Evolutionary conservation across 1,284 basidiomycete species (phyloP), one percentile per base, ranked within the genome.

Genomic region (Puccinia brachypodii): DNA sequence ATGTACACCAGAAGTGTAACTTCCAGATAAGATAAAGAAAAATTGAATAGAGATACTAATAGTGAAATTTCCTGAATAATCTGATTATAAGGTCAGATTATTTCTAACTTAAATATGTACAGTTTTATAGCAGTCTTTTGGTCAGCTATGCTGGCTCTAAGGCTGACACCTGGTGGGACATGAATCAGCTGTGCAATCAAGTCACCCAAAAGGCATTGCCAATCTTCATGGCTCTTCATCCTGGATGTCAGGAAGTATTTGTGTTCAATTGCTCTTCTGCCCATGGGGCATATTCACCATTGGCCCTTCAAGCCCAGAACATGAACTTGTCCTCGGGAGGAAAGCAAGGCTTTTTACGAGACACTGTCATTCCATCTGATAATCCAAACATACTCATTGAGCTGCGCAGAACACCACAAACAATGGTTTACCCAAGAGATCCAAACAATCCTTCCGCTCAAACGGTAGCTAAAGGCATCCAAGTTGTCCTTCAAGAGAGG

Each of bases 241-340:
- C 68, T 9, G 25, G 44, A n/a, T 71, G 40, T 44, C 68, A 71
- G 68, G 68, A 19, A 38, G 68, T 71, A 6, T 71, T 71, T n/a
- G n/a, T n/a, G n/a, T n/a, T n/a, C n/a, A n/a, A n/a, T n/a, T n/a
- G n/a, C n/a, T n/a, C n/a, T n/a, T n/a, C 25, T 71, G 31, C 68
- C 3, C 68, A 71, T 38, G 28, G 42, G 25, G 7, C 33, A 9
- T 71, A 38, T 38, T 31, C 33, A 2, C 68, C 68, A 33, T 71
- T 38, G 36, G 68, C 68, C 14, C 68, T 71, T 22, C 68, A 40
- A 71, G 68, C 42, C 44, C 40, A 71, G 28, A 71, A 71, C 44
- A 71, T 38, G 31, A 71, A 71, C 25, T 42, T 71, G 16, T n/a
- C n/a, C 42, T 38, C 40, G 11, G 33, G 68, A 40, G 68, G 68